phyloP scores from a whole-genome alignment of 2,329 filamentous ascomycete species.

The Penicillium paneum region DNA sequence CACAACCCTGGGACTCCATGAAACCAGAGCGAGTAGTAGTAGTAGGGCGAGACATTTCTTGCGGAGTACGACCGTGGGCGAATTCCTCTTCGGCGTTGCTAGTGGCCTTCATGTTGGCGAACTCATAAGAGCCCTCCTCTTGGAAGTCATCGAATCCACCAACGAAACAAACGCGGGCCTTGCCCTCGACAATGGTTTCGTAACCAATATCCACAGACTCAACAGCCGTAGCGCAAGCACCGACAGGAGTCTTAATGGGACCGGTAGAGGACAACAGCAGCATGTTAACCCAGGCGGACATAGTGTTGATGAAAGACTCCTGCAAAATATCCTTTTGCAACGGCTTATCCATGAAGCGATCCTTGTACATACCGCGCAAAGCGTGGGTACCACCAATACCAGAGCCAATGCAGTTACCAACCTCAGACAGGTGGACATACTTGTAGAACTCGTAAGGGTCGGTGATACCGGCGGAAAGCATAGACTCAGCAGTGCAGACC shows the following conservation, averaged over 20 bases:
- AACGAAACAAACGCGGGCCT: conserved; percentile 94
- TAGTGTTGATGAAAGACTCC: conserved; percentile 99
- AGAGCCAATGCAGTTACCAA: conserved; percentile 97
- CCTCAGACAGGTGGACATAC: conserved; percentile 96
- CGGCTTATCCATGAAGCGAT: conserved; percentile 93
- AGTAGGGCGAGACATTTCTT: conserved; percentile 96
- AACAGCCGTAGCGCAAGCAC: conserved; percentile 93
- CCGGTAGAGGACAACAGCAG: conserved; percentile 93
- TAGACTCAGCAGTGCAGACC: conserved; percentile 86
- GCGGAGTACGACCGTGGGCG: conserved; percentile 86
- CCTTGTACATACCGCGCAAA: conserved; percentile 96
- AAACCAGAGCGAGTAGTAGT: conserved; percentile 97
- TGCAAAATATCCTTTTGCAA: conserved; percentile 98
- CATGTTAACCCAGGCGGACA: conserved; percentile 99
- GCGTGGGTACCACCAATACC: conserved; percentile 95
- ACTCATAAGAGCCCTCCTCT: conserved; percentile 98
- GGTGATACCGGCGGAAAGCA: conserved; percentile 90
- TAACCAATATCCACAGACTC: conserved; percentile 98
- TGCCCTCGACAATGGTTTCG: conserved; percentile 97
- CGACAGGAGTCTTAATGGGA: conserved; percentile 97
- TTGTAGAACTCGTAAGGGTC: conserved; percentile 99
- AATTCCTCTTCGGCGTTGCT: conserved; percentile 98
- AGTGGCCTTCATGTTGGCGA: conserved; percentile 99
- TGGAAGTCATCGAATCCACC: conserved; percentile 99
- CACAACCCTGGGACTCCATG: conserved; percentile 98